These are phyloP conservation scores for Apophysomyces elegans DNA, from an alignment of 371 early-diverging fungal species.

Conservation along the genomic window DNA sequence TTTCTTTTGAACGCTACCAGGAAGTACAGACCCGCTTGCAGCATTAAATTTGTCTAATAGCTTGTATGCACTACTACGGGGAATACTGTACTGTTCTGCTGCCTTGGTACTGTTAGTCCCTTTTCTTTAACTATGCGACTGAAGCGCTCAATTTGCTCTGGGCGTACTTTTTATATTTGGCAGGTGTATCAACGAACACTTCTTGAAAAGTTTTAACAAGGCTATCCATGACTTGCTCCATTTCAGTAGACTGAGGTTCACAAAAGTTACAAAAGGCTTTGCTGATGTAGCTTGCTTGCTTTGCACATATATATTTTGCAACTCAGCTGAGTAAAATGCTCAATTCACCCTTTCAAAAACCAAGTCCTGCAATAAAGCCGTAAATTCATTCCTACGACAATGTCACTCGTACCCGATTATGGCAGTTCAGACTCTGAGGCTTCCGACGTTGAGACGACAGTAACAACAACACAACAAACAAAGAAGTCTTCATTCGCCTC, in stretches of 20 bases:
- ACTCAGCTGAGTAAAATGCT: no score
- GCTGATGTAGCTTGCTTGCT: no score
- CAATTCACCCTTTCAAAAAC: no score
- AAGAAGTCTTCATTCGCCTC: slow-evolving; percentile 15
- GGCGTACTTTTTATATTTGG: no score
- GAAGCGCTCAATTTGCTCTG: neutral
- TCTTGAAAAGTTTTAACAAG: no score
- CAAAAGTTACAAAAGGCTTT: no score
- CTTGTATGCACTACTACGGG: neutral
- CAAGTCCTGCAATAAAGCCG: neutral
- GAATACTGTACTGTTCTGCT: neutral
- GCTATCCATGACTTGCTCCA: no score
- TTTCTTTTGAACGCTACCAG: neutral
- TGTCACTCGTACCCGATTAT: slow-evolving; percentile 27
- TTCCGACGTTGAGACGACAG: slow-evolving; percentile 19
- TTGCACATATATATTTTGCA: no score
- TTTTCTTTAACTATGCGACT: neutral
- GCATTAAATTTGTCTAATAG: neutral
- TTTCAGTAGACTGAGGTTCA: no score
- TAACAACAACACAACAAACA: neutral
- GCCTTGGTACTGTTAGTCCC: neutral
- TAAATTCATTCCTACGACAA: neutral
- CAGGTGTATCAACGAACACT: no score
- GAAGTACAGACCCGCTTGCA: neutral
- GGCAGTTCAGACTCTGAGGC: slow-evolving; percentile 27